Base-by-base conservation (phyloP, 768 basidiomycete species). In the Chalciporus chontae region DNA sequence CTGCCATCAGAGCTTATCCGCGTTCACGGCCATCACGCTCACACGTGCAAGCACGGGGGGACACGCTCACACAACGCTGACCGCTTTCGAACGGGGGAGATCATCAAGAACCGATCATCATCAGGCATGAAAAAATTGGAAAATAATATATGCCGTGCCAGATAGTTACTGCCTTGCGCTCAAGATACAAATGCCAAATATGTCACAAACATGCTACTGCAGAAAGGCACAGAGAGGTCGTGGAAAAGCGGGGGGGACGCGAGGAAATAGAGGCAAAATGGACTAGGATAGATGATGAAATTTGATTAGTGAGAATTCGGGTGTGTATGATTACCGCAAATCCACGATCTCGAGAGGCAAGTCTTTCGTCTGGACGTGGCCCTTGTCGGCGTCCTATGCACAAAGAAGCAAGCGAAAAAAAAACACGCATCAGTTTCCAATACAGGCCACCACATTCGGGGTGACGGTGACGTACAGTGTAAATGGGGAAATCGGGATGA, bases 271-370 rank as follows among this genome's bases (percentile, higher is more conserved):
- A 15, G 6, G 23, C 1, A 14, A 23, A 5, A 21, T 14, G 39
- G 21, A 53, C 27, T 39, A 31, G 21, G 17, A n/a, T 34, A 37
- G 41, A 11, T 24, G 34, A 27, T 21, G 19, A 19, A n/a, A 43
- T 43, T n/a, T 26, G n/a, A 44, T 19, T 13, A 24, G 6, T 46
- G 18, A 40, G n/a, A 45, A 15, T n/a, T n/a, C n/a, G 24, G 38
- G 11, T 7, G 4, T 14, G n/a, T 11, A 14, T 3, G 38, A 47
- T 58, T 26, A 68, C 57, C 91, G 81, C 54, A 93, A 61, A 69
- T 94, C 91, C n/a, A 91, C 85, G 51, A 91, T 90, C 69, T 93
- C 91, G 43, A 94, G 67, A 1, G 79, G 67, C 26, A 81, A 65
- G 39, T 89, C 85, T 54, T 78, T 83, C 76, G 87, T 85, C 60